Evolutionary conservation across 2,329 filamentous ascomycete species (phyloP).

Genomic region (Colletotrichum sp.): DNA sequence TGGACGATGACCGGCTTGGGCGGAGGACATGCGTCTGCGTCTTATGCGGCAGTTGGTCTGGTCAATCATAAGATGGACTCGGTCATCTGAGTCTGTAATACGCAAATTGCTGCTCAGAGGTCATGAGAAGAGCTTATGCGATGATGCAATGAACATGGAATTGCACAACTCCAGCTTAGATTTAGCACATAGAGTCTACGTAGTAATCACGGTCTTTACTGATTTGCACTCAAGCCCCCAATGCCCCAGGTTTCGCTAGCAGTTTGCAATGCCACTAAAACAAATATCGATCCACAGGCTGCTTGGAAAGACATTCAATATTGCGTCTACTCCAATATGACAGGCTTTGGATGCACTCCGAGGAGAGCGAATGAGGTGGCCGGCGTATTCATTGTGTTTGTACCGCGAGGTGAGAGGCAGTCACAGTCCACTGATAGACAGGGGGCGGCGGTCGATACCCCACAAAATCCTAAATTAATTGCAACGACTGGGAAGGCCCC

Average conservation of each 20-base stretch:
- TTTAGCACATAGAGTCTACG: background rate
- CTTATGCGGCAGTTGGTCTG: background rate
- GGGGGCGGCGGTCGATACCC: background rate
- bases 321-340: background rate
- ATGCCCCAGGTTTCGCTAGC: background rate
- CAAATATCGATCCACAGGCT: background rate
- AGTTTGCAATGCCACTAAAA: background rate
- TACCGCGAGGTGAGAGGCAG: background rate
- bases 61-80: background rate
- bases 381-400: background rate
- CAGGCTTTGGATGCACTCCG: background rate
- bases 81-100: background rate
- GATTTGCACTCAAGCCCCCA: background rate
- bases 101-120: background rate
- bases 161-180: constrained; percentile 1
- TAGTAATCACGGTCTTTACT: constrained; percentile 13
- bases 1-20: background rate
- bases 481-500: background rate
- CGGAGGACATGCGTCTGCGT: background rate
- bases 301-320: background rate
- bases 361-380: background rate
- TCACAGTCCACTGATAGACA: background rate
- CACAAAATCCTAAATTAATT: constrained; percentile 6
- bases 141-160: background rate
- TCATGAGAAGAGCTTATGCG: background rate